Percentiles rank a stretch among this genome's conserved stretches.
phyloP scores from a whole-genome alignment of 495 filamentous ascomycete genomes.

The Entonaema liquescens region DNA sequence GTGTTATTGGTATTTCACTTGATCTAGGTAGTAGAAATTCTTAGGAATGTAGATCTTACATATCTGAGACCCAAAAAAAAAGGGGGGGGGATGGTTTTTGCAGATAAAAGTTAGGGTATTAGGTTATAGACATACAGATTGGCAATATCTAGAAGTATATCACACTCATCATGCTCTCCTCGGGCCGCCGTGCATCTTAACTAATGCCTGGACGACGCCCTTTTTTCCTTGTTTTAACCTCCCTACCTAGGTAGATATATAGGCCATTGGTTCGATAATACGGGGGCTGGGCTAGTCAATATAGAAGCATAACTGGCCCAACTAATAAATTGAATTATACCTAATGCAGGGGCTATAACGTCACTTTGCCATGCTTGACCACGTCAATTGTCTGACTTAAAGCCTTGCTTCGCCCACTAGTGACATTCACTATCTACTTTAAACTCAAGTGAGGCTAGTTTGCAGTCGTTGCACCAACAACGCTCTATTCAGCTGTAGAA shows the following conservation, averaged over 20 bases:
- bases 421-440: background rate
- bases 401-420: background rate
- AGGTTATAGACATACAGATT: background rate
- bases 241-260: background rate
- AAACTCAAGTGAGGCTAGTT: background rate
- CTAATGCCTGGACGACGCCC: background rate
- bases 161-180: background rate
- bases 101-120: background rate
- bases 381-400: background rate
- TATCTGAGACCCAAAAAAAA: background rate
- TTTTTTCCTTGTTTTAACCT: too few species aligned
- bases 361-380: background rate
- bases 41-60: background rate
- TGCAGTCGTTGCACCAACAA: background rate
- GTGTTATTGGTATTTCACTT: background rate
- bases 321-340: too few species aligned
- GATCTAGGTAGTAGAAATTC: background rate
- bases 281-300: background rate
- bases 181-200: background rate
- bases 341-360: background rate
- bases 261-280: background rate
- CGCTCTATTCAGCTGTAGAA: background rate
- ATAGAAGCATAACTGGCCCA: background rate
- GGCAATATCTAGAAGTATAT: background rate
- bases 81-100: background rate